Conservation (phyloP, 2,329 filamentous ascomycete species). For the Aspergillus phoenicis region DNA sequence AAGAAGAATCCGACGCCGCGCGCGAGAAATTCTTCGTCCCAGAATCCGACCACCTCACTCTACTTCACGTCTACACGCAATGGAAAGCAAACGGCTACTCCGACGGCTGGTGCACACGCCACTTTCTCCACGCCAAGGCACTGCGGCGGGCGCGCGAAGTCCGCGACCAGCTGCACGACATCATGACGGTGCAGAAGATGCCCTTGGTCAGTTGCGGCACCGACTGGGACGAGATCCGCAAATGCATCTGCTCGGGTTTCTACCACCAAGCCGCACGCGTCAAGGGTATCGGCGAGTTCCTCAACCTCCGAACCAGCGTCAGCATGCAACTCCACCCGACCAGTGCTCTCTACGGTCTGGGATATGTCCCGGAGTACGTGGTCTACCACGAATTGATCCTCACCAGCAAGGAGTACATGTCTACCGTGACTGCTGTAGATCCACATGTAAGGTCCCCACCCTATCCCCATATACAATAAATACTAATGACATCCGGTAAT, state of each 20-base stretch:
- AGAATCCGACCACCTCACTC: slow-evolving; percentile 93
- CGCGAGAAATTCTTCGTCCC: slow-evolving; percentile 98
- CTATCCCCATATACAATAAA: not conserved
- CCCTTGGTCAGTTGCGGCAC: slow-evolving; percentile 83
- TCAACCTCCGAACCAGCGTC: slow-evolving; percentile 92
- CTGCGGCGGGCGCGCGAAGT: slow-evolving; percentile 91
- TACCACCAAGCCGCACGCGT: slow-evolving; percentile 97
- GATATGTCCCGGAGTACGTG: slow-evolving; percentile 94
- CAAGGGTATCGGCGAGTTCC: slow-evolving; percentile 95
- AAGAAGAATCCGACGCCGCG: slow-evolving; percentile 93
- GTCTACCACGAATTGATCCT: slow-evolving; percentile 98
- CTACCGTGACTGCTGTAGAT: slow-evolving; percentile 92
- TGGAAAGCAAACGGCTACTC: slow-evolving; percentile 90
- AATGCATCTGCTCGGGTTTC: slow-evolving; percentile 96
- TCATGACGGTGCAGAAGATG: slow-evolving; percentile 95
- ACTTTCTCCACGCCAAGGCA: slow-evolving; percentile 95
- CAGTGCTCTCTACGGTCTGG: slow-evolving; percentile 85
- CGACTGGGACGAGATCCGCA: slow-evolving; percentile 93
- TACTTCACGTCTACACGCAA: slow-evolving; percentile 92
- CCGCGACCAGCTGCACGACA: slow-evolving; percentile 87
- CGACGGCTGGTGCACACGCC: slow-evolving; percentile 88
- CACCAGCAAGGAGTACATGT: slow-evolving; percentile 97
- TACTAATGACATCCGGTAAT: slow-evolving; percentile 6
- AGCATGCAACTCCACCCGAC: slow-evolving; percentile 94
- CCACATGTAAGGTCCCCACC: slow-evolving; percentile 61